Base-by-base conservation (phyloP, 768 basidiomycete genomes). In the Guyanaporus albipodus region DNA sequence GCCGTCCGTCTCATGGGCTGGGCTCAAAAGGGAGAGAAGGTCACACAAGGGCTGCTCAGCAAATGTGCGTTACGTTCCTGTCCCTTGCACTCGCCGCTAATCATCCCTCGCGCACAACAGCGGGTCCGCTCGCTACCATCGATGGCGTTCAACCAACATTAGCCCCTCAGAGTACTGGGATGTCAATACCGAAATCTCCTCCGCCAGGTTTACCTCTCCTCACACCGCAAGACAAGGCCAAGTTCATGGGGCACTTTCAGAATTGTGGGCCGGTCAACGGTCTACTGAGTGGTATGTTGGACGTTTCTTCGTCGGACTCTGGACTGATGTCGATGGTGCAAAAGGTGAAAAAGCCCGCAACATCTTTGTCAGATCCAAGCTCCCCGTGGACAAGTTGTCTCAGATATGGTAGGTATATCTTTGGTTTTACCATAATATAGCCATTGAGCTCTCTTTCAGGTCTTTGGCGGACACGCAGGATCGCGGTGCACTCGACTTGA, bases 391-490 rank as follows among this genome's bases (percentile, higher is more conserved):
- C 46, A 86, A 87, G 54, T 78, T 99, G 21, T 82, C 87, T 27
- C 87, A 91, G 63, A 94, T 98, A 70, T 99, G 96, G 95, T 91
- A 48, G 44, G 80, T 60, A 17, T 46, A 22, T 24, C 42, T 22
- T 42, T 7, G 17, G 8, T 44, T 10, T 43, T 23, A n/a, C 24
- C 22, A 14, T 19, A n/a, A 18, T 11, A 18, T 29, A 10, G 6
- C 44, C 32, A 45, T 18, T 22, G 37, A 42, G 27, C 17, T 41
- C 31, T 33, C 32, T 41, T 40, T 4, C 57, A 96, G 93, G 94
- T 85, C 77, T 53, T 78, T 99, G 31, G 87, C 94, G n/a, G 96
- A 99, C 66, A 94, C 93, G 4, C 88, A 94, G 67, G 80, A 87
- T 55, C 79, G 96, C 50, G 95, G 96, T 42, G 72, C 77, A 11